Evolutionary conservation across 176 grass and related monocot species (phyloP).

Genomic region (Alopecurus myosuroides): DNA sequence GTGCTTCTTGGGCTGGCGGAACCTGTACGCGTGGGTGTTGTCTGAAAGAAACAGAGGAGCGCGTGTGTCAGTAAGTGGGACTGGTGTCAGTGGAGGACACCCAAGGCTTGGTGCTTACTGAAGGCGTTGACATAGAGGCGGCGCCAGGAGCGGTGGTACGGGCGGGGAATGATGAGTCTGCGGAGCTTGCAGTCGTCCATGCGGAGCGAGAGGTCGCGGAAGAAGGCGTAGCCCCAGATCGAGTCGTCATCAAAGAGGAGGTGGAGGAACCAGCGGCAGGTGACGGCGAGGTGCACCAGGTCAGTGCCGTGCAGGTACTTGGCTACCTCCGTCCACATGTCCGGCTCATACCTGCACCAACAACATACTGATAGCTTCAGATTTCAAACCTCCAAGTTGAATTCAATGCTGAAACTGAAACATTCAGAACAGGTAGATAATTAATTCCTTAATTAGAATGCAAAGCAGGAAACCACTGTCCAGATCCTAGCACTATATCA

Average conservation of each 20-base stretch:
- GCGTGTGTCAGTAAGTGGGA: conserved; percentile 29
- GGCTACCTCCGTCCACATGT: conserved; percentile 92
- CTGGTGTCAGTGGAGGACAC: neutral
- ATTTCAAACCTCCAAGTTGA: neutral
- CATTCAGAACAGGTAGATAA: neutral
- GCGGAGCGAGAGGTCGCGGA: conserved; percentile 67
- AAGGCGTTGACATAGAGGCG: conserved; percentile 62
- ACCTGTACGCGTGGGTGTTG: conserved; percentile 60
- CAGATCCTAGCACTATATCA: neutral
- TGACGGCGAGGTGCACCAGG: conserved; percentile 50
- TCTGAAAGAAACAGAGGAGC: conserved; percentile 31
- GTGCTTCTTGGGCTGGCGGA: conserved; percentile 56
- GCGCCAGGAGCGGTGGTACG: conserved; percentile 62
- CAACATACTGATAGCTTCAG: neutral
- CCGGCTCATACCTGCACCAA: conserved; percentile 60
- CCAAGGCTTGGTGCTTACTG: conserved; percentile 21
- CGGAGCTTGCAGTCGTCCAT: neutral
- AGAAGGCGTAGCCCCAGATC: conserved; percentile 77
- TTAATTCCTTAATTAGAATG: neutral
- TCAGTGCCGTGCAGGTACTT: conserved; percentile 70
- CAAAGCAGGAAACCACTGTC: neutral
- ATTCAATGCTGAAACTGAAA: neutral
- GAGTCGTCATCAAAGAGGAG: conserved; percentile 53
- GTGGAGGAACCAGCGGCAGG: conserved; percentile 64
- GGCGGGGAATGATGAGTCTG: neutral